A percentile compares a stretch with the other conserved stretches of the same genome.
These are phyloP conservation scores for Lodderomyces oxycetoniae DNA, from an alignment of 1,139 yeast genomes.

Conservation along the genomic window DNA sequence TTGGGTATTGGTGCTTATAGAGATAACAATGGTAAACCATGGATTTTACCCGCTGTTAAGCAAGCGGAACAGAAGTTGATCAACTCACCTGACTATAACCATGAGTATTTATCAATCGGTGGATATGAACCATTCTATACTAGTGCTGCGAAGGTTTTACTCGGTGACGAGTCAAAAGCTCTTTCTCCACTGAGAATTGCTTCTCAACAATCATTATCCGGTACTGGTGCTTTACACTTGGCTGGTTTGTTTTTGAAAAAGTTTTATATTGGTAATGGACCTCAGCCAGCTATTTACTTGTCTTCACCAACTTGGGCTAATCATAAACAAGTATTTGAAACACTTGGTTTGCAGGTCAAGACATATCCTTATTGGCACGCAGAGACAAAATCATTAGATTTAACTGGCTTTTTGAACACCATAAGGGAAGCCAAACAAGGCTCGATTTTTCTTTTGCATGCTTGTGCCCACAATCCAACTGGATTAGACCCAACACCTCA, in stretches of 20 bases:
- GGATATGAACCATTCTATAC: slow-evolving; percentile 69
- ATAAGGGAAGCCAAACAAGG: slow-evolving; percentile 71
- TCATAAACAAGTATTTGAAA: slow-evolving; percentile 76
- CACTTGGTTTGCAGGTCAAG: slow-evolving; percentile 58
- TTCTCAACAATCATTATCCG: slow-evolving; percentile 84
- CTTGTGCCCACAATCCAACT: slow-evolving; percentile 51
- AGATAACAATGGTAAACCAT: slow-evolving; percentile 88
- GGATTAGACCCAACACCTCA: slow-evolving; percentile 45
- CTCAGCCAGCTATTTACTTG: slow-evolving; percentile 51
- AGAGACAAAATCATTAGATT: slow-evolving; percentile 56
- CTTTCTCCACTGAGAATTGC: slow-evolving; percentile 50
- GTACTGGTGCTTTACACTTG: slow-evolving; percentile 93
- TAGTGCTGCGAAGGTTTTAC: slow-evolving; percentile 74
- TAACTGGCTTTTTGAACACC: slow-evolving; percentile 62
- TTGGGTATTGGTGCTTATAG: slow-evolving; percentile 96
- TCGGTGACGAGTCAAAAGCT: slow-evolving; percentile 63
- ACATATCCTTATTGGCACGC: slow-evolving; percentile 77
- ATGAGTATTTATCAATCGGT: slow-evolving; percentile 83
- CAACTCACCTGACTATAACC: slow-evolving; percentile 62
- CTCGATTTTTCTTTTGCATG: slow-evolving; percentile 59
- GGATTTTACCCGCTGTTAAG: slow-evolving; percentile 84
- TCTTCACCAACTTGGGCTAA: slow-evolving; percentile 97
- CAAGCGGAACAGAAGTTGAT: slow-evolving; percentile 59
- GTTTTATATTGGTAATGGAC: slow-evolving; percentile 39
- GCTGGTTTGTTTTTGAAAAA: slow-evolving; percentile 71